Evolutionary conservation across 2,329 filamentous ascomycete species (phyloP).

Genomic region (Aspergillus costaricaensis): DNA sequence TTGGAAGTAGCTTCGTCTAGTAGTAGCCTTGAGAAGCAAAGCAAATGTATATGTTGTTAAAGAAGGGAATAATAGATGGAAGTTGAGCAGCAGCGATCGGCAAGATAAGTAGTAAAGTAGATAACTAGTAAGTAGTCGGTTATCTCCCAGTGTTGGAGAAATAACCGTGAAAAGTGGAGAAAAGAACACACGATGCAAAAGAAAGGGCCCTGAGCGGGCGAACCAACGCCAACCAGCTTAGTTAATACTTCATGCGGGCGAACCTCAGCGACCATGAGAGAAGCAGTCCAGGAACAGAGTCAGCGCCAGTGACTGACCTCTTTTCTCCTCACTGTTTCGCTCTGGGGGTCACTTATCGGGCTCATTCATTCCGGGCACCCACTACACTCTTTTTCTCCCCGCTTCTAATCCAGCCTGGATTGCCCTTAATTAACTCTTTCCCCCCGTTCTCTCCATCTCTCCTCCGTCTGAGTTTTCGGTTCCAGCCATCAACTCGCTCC

Average conservation of each 20-base stretch:
- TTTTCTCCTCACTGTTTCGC: slow-evolving; percentile 2
- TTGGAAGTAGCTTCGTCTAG: slow-evolving; percentile 15
- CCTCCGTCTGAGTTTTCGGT: neutral
- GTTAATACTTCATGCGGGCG: slow-evolving; percentile 28
- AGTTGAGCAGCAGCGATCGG: neutral
- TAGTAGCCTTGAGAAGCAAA: slow-evolving; percentile 11
- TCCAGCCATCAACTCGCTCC: slow-evolving; percentile 1
- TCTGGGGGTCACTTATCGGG: neutral
- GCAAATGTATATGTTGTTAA: slow-evolving; percentile 5
- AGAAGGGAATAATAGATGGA: neutral
- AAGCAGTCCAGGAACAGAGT: slow-evolving; percentile 21
- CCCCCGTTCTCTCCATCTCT: slow-evolving; percentile 3
- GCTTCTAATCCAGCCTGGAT: neutral
- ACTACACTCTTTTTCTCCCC: neutral
- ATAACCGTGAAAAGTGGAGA: neutral
- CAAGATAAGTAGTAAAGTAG: neutral
- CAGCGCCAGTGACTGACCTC: slow-evolving; percentile 10
- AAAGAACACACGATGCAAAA: neutral
- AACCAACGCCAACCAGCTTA: slow-evolving; percentile 17
- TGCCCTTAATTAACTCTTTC: neutral
- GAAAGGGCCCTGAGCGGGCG: slow-evolving; percentile 6
- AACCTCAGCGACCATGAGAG: slow-evolving; percentile 37
- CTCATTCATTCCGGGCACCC: neutral
- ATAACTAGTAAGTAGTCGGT: neutral
- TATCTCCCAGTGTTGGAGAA: too few relatives aligned